Percentiles rank a stretch among this genome's conserved stretches.
These are phyloP conservation scores for Yarrowia galli DNA, from an alignment of 1,139 yeast species.

Conservation along the genomic window DNA sequence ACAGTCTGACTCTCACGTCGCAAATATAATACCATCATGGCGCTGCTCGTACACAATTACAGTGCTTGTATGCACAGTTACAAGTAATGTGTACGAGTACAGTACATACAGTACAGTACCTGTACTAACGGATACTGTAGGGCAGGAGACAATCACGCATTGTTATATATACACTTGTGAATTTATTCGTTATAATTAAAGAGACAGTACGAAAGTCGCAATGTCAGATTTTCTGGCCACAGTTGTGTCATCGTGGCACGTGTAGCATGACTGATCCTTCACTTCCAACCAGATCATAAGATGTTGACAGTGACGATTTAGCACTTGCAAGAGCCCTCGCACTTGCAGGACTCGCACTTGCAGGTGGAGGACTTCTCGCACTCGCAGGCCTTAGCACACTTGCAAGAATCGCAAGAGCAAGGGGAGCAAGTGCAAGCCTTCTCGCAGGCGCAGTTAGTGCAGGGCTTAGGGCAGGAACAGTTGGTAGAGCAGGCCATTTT, in stretches of 20 bases:
- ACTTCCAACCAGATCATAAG: neutral
- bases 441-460: constrained; percentile 37
- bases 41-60: no score
- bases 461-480: constrained; percentile 35
- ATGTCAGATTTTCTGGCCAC: neutral
- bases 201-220: neutral
- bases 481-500: constrained; percentile 36
- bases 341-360: constrained; percentile 38
- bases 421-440: constrained; percentile 34
- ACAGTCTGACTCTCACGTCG: no score
- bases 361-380: constrained; percentile 34
- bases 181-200: no score
- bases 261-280: neutral
- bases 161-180: no score
- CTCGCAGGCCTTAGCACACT: constrained; percentile 37
- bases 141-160: no score
- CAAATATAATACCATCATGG: no score
- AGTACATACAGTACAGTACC: no score
- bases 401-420: constrained; percentile 29
- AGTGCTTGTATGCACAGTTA: no score
- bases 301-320: neutral
- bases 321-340: constrained; percentile 39
- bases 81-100: no score
- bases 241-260: neutral
- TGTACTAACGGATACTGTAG: neutral